Conservation (phyloP, 306 rosid species). For the Ormosia semicastrata region DNA sequence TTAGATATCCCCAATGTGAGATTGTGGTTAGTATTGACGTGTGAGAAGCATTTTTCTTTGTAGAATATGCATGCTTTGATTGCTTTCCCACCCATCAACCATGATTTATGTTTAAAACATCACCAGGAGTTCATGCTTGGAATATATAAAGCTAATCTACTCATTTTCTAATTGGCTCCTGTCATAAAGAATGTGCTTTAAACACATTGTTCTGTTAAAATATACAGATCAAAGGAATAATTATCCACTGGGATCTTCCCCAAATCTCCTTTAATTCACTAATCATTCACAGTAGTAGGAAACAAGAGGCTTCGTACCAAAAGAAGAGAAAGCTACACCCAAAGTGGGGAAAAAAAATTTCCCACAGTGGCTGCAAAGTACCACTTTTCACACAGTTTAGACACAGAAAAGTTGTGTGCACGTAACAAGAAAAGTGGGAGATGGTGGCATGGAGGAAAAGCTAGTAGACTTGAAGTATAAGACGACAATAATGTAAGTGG, state of each 20-base stretch:
- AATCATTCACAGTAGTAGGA: slow-evolving; percentile 46
- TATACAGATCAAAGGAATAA: slow-evolving; percentile 25
- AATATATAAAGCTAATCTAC: slow-evolving; percentile 26
- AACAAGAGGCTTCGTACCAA: slow-evolving; percentile 40
- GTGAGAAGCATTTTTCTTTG: neutral
- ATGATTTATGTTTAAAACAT: neutral
- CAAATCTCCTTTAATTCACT: slow-evolving; percentile 36
- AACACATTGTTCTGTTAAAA: slow-evolving; percentile 21
- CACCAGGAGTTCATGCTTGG: neutral
- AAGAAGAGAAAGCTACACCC: slow-evolving; percentile 57
- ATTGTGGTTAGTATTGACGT: neutral
- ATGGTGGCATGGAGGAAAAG: slow-evolving; percentile 24
- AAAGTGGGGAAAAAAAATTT: slow-evolving; percentile 10
- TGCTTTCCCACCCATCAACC: neutral
- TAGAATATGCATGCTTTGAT: neutral
- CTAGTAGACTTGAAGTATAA: slow-evolving; percentile 34
- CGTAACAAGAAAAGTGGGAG: slow-evolving; percentile 27
- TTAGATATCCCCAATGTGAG: neutral
- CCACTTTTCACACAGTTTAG: slow-evolving; percentile 21
- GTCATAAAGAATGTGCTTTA: neutral
- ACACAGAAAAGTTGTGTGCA: slow-evolving; percentile 9
- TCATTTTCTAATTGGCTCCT: neutral
- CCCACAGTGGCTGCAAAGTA: slow-evolving; percentile 23
- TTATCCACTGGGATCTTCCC: slow-evolving; percentile 39
- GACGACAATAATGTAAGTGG: slow-evolving; percentile 49